Conservation (phyloP, 2,329 filamentous ascomycete species). For the Cladophialophora chaetospira region DNA sequence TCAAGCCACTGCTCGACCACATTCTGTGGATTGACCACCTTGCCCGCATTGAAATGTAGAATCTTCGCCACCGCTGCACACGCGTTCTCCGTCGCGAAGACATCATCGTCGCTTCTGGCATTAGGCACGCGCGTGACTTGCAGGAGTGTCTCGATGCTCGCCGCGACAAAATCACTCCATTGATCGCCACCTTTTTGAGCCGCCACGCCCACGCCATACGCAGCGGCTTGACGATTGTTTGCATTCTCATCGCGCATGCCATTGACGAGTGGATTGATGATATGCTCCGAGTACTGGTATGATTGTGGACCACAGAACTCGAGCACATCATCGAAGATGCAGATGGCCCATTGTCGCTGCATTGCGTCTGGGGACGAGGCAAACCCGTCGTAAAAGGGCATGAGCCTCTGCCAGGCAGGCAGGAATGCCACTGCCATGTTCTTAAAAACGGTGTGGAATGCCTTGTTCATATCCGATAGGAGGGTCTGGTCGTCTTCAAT, state of each 20-base stretch:
- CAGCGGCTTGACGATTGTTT: slow-evolving; percentile 91
- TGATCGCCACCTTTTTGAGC: slow-evolving; percentile 85
- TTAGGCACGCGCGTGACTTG: slow-evolving; percentile 78
- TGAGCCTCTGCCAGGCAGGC: slow-evolving; percentile 80
- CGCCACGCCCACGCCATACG: slow-evolving; percentile 93
- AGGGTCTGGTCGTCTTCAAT: slow-evolving; percentile 97
- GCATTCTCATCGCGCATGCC: slow-evolving; percentile 84
- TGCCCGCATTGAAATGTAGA: slow-evolving; percentile 79
- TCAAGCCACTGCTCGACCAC: slow-evolving; percentile 85
- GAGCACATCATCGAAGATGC: slow-evolving; percentile 96
- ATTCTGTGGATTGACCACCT: slow-evolving; percentile 73
- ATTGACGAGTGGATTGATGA: slow-evolving; percentile 80
- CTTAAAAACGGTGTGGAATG: slow-evolving; percentile 98
- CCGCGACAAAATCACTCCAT: slow-evolving; percentile 85
- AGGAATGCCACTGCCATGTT: slow-evolving; percentile 86
- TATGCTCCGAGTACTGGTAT: slow-evolving; percentile 81
- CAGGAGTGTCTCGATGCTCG: slow-evolving; percentile 79
- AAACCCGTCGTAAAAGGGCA: slow-evolving; percentile 83
- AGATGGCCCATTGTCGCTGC: slow-evolving; percentile 97
- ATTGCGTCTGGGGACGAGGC: slow-evolving; percentile 74
- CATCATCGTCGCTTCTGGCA: slow-evolving; percentile 85
- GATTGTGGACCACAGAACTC: slow-evolving; percentile 93
- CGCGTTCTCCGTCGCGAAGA: slow-evolving; percentile 96
- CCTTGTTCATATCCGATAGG: slow-evolving; percentile 99
- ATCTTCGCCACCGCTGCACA: slow-evolving; percentile 97